phyloP scores from a whole-genome alignment of 176 grass and related monocot genomes.

The Eleusine indica region DNA sequence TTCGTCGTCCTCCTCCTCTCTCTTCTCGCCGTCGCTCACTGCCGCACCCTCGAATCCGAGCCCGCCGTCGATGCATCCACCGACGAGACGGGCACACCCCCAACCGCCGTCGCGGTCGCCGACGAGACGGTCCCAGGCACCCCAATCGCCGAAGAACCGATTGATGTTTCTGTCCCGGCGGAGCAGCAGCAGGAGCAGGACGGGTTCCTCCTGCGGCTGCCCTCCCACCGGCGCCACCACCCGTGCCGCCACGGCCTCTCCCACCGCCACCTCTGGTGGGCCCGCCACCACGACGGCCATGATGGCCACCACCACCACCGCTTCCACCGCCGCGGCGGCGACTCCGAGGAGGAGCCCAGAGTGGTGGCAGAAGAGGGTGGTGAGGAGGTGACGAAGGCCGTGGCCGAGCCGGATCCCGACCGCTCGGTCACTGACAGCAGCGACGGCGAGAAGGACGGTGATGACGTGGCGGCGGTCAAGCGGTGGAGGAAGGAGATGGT shows the following conservation, averaged over 20 bases:
- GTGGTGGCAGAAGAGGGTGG: too few species aligned
- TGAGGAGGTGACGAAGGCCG: too few species aligned
- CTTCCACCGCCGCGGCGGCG: too few species aligned
- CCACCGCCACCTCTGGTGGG: not conserved
- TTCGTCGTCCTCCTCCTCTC: conserved; percentile 33
- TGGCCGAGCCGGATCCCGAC: too few species aligned
- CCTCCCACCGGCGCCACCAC: conserved; percentile 17
- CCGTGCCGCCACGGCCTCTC: conserved; percentile 21
- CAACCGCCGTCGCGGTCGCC: not conserved
- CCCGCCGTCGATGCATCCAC: not conserved
- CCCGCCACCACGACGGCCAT: not conserved
- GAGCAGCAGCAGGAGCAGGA: not conserved
- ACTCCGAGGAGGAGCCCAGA: too few species aligned
- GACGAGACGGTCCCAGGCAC: not conserved
- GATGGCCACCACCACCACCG: not conserved
- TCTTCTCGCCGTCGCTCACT: conserved; percentile 42
- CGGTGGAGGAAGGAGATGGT: conserved; percentile 39
- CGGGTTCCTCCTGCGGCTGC: conserved; percentile 24
- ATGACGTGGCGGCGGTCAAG: not conserved
- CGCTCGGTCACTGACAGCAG: too few species aligned
- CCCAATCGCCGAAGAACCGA: not conserved
- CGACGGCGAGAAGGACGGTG: not conserved
- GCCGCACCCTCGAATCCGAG: conserved; percentile 22
- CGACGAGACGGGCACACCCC: not conserved
- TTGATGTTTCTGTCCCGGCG: not conserved